Conservation (phyloP, 345 rosid species). For the Aegle marmelos region DNA sequence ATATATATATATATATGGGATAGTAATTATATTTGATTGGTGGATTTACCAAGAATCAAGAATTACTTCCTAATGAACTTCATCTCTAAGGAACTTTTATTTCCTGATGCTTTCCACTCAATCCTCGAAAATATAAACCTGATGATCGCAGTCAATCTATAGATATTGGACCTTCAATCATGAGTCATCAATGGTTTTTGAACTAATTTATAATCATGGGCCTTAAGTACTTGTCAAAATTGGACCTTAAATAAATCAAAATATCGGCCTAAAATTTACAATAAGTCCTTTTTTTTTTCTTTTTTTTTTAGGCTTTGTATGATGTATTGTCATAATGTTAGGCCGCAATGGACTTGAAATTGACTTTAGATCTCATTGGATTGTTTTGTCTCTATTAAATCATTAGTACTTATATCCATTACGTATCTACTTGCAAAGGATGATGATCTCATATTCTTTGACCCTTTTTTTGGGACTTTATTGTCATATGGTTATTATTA, state of each 20-base stretch:
- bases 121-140: background rate
- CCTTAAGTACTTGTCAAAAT: background rate
- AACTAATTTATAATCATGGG: background rate
- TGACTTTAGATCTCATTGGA: background rate
- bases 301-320: no score
- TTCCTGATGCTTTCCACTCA: background rate
- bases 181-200: background rate
- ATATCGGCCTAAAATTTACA: background rate
- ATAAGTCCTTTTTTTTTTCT: no score
- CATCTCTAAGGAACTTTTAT: background rate
- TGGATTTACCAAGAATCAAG: background rate
- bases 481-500: no score
- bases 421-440: no score
- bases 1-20: no score
- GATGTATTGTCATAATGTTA: background rate
- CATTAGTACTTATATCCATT: background rate
- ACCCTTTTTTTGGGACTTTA: rapidly evolving
- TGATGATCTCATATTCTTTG: no score
- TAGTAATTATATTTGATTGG: no score
- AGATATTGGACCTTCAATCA: no score
- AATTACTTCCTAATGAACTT: background rate
- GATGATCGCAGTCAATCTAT: no score
- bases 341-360: background rate
- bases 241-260: background rate
- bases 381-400: background rate